Evolutionary conservation across 371 early-diverging fungal genomes (phyloP), one percentile per base, ranked within the genome.

Genomic region (Lichtheimia hyalospora): DNA sequence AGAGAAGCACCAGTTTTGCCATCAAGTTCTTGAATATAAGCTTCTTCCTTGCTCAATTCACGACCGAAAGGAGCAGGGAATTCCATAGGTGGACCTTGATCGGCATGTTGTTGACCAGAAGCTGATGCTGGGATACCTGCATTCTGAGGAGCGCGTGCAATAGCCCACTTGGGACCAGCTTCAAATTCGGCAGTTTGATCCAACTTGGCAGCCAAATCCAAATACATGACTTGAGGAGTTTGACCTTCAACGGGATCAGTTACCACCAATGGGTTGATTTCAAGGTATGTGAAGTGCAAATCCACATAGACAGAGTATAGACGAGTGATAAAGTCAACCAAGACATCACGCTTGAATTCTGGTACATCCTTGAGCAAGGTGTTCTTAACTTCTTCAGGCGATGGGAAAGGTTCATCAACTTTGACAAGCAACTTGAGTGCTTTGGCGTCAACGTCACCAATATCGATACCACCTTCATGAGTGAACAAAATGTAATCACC

Each of bases 21-120:
- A 67, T 98, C 98, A 48, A 98, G 84, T 62, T 97, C 98, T 67
- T 90, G 92, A 71, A 98, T 93, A 81, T 97, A 97, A 21, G 96
- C 95, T 77, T 98, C 98, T 75, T 98, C 98, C 67, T 84, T 84
- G 66, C 94, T 95, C 66, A 95, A 70, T 71, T 96, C 96, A 67
- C 98, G 92, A 51, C 98, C 98, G 67, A 98, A 98, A 3, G 98
- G 98, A 57, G 98, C 96, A 24, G 98, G 98, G 85, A 96, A 98
- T 58, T 92, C 95, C 87, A 98, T 91, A 18, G 92, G 82, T n/a
- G 96, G 95, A 24, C 94, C 96, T 39, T 76, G 84, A 57, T 86
- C 89, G 21, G 84, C 79, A 57, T 76, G 74, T 52, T 82, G 76
- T 25, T 76, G 59, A n/a, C 67, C 69, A 21, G 68, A 62, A 48